These are phyloP conservation scores for Colletotrichum simmondsii DNA, from an alignment of 2,329 filamentous ascomycete species.

Conservation along the genomic window DNA sequence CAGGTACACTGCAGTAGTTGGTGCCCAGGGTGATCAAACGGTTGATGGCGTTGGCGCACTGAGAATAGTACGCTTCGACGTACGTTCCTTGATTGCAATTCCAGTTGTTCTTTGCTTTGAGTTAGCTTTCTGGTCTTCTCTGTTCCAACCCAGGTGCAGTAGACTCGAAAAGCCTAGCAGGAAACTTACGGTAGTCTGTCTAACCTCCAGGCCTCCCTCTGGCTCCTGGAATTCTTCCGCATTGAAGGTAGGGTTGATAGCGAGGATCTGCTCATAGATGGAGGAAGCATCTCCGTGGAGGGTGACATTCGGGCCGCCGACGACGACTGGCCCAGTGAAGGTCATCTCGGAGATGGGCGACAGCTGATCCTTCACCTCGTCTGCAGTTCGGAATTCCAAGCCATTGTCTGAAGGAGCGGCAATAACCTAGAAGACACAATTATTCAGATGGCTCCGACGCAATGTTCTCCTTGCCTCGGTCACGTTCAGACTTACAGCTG, in stretches of 20 bases:
- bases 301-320: conserved; percentile 17
- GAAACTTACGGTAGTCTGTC: conserved; percentile 2
- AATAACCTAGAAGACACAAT: background rate
- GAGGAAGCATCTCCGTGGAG: conserved; percentile 17
- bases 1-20: conserved; percentile 5
- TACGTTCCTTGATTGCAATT: background rate
- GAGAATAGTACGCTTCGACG: background rate
- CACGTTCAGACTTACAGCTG: background rate
- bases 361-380: background rate
- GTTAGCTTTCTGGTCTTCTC: too few relatives aligned
- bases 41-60: conserved; percentile 5
- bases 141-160: too few relatives aligned
- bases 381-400: background rate
- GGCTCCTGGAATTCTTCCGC: background rate
- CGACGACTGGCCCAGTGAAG: conserved; percentile 14
- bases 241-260: conserved; percentile 13
- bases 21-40: conserved; percentile 2
- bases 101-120: background rate
- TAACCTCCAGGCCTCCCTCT: background rate
- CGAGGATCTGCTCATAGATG: conserved; percentile 16
- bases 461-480: too few relatives aligned
- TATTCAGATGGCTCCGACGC: background rate
- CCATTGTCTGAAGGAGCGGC: background rate
- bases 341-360: conserved; percentile 3
- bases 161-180: too few relatives aligned